Base-by-base conservation (phyloP, 352 stramenopile genomes). In the Globisporangium orthogonon region DNA sequence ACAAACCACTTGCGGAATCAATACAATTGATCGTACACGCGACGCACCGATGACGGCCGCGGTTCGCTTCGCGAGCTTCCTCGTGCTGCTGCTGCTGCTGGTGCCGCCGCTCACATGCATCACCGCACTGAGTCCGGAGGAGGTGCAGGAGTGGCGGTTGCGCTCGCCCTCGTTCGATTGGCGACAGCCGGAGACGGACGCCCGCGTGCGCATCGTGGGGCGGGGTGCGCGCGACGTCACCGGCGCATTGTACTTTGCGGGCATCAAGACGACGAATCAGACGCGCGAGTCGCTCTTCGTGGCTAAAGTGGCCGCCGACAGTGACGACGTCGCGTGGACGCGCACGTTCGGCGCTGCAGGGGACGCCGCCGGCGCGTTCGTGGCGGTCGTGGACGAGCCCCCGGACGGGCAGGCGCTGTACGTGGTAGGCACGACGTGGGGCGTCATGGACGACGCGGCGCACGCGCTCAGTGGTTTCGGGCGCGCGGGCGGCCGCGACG, bases 401-500 rank as follows among this genome's bases (percentile, higher is more conserved):
- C 23, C 11, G 62, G 44, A 23, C 46, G 50, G 4, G n/a, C 28
- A 78, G 41, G 67, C 69, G 56, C 57, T 92, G 10, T 89, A 88
- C 35, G 70, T 92, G 15, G 60, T 78, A 3, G 82, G 76, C 9
- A 81, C 73, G 63, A 90, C 82, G 1, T 89, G 77, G 75, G 79
- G 82, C 0, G 80, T 65, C 50, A 74, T 92, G 70, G 82, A 92
- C 57, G 79, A 92, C 59, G 69, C 67, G 2, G 66, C 66, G 7
- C 79, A 92, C 56, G 77, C 74, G 11, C 72, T 88, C 31, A 92
- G 90, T 39, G 69, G 72, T 2, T 92, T 89, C 55, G 79, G 82
- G 0, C 77, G 65, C 4, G 89, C 86, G 54, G 82, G 82, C 15
- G 79, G 78, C 0, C 74, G 82, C 14, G 82, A 92, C 45, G 76